A percentile compares a stretch with the other conserved stretches of the same genome.
Conservation (phyloP, 2,329 filamentous ascomycete species). For the Achaetomium macrosporum region DNA sequence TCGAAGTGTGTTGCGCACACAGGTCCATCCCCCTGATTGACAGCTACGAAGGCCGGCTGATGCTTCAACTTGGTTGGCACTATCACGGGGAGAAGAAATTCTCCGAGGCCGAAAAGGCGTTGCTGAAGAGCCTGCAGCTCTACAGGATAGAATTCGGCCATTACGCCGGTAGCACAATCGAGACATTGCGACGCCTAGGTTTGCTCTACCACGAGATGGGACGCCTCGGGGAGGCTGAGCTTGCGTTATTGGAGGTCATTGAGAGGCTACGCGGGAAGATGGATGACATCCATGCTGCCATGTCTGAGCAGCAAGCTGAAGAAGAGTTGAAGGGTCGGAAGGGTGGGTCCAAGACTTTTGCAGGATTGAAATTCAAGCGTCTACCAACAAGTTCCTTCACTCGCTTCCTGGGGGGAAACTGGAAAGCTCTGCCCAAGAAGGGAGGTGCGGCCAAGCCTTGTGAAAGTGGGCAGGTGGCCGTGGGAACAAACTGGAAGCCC, state of each 20-base stretch:
- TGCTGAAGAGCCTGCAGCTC: neutral
- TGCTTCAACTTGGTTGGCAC: constrained; percentile 1
- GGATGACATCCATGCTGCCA: neutral
- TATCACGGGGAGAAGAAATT: neutral
- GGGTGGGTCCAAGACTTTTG: too few relatives aligned
- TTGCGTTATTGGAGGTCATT: neutral
- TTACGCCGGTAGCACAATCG: neutral
- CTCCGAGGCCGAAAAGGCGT: neutral
- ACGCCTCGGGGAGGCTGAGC: constrained; percentile 9
- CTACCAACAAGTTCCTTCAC: too few relatives aligned
- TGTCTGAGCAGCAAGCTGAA: too few relatives aligned
- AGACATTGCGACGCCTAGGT: neutral
- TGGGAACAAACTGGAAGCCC: too few relatives aligned
- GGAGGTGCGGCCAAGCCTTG: too few relatives aligned
- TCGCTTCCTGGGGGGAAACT: too few relatives aligned
- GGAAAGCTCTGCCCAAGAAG: too few relatives aligned
- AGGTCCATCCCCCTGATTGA: neutral
- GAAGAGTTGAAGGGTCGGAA: too few relatives aligned
- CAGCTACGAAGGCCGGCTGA: neutral
- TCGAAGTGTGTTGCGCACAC: neutral
- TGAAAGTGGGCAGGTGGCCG: neutral
- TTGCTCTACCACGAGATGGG: constrained; percentile 10
- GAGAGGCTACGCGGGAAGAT: neutral
- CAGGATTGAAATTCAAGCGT: too few relatives aligned
- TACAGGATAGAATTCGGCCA: neutral